These are phyloP conservation scores for Cyberlindnera petersonii DNA, from an alignment of 805 yeast species.

Conservation along the genomic window DNA sequence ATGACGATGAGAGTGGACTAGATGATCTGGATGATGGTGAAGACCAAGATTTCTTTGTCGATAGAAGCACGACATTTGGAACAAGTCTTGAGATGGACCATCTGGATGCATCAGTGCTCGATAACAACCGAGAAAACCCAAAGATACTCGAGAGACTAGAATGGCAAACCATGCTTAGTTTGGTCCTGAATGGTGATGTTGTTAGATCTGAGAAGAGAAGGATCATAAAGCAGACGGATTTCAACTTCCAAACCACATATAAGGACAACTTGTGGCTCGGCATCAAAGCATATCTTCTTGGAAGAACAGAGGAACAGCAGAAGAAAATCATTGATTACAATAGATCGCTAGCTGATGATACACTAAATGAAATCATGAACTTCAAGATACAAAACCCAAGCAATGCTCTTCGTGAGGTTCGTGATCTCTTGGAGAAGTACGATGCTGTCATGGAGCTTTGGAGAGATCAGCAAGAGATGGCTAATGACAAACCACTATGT, in stretches of 20 bases:
- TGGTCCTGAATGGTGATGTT: constrained; percentile 93
- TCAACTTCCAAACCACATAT: constrained; percentile 48
- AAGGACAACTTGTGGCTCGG: constrained; percentile 85
- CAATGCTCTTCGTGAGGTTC: constrained; percentile 48
- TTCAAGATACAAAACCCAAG: constrained; percentile 53
- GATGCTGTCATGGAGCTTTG: constrained; percentile 71
- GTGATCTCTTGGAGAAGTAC: constrained; percentile 51
- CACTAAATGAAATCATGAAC: constrained; percentile 62
- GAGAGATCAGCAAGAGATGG: constrained; percentile 77
- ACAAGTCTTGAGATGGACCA: constrained; percentile 47
- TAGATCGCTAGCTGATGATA: constrained; percentile 66
- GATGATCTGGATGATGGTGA: constrained; percentile 27
- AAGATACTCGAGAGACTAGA: constrained; percentile 72
- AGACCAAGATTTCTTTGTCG: constrained; percentile 16
- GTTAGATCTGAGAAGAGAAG: constrained; percentile 85
- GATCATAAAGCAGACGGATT: constrained; percentile 52
- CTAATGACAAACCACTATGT: constrained; percentile 69
- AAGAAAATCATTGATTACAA: constrained; percentile 61
- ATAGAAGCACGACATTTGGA: constrained; percentile 29
- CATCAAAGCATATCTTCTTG: constrained; percentile 73
- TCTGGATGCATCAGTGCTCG: constrained; percentile 20
- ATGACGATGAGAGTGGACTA: constrained; percentile 28
- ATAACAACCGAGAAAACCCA: constrained; percentile 29
- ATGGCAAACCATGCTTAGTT: constrained; percentile 92
- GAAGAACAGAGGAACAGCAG: constrained; percentile 79